Evolutionary conservation across 805 yeast species (phyloP).

Genomic region (Starmerella sp.): DNA sequence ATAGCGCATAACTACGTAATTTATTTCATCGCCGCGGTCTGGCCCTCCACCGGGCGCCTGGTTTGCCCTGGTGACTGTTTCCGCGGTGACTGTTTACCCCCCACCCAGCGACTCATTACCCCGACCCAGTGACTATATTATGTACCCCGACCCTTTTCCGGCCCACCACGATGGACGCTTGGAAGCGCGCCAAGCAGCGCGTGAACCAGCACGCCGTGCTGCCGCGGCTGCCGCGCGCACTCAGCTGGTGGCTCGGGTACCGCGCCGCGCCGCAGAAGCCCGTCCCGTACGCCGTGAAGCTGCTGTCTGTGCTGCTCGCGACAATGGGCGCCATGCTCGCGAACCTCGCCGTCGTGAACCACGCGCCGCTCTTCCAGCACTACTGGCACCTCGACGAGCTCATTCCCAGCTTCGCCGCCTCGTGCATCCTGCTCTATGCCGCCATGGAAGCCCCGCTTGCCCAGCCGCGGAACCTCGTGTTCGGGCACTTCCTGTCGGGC

Average conservation of each 20-base stretch:
- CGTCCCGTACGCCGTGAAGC: conserved; percentile 7
- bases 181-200: not conserved
- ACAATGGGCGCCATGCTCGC: conserved; percentile 27
- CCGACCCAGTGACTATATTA: too few relatives aligned
- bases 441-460: conserved; percentile 47
- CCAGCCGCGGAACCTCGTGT: conserved; percentile 49
- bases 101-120: too few relatives aligned
- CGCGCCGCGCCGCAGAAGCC: conserved; percentile 9
- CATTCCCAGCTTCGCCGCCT: conserved; percentile 41
- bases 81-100: too few relatives aligned
- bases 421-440: conserved; percentile 50
- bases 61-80: too few relatives aligned
- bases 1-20: too few relatives aligned
- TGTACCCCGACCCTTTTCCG: too few relatives aligned
- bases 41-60: too few relatives aligned
- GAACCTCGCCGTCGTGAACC: conserved; percentile 21
- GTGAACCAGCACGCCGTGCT: not conserved
- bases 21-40: too few relatives aligned
- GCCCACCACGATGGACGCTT: not conserved
- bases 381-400: conserved; percentile 22
- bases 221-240: conserved; percentile 14
- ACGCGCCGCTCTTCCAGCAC: conserved; percentile 22
- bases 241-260: conserved; percentile 23
- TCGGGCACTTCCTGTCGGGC: conserved; percentile 47
- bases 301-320: conserved; percentile 17